These are phyloP conservation scores for Boletus reticulatus DNA, from an alignment of 768 basidiomycete genomes.

Conservation along the genomic window DNA sequence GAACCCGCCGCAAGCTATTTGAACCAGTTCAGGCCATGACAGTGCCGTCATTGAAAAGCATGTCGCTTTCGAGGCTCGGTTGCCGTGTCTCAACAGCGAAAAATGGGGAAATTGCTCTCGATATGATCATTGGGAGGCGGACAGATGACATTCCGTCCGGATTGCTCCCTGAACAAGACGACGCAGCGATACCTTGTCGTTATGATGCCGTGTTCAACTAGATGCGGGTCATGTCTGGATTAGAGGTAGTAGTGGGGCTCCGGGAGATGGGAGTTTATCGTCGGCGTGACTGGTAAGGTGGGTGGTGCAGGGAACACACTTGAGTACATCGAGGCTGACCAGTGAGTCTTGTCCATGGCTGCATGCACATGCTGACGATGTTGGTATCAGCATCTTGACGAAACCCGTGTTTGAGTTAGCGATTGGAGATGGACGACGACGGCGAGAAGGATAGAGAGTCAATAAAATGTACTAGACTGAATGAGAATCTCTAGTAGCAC, in stretches of 20 bases:
- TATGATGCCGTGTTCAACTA: constrained; percentile 67
- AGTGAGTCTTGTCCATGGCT: constrained; percentile 41
- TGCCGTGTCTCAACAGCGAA: constrained; percentile 79
- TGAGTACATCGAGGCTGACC: constrained; percentile 72
- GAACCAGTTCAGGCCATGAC: constrained; percentile 12
- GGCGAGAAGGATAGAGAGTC: neutral
- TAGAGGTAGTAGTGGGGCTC: constrained; percentile 63
- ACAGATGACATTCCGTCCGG: neutral
- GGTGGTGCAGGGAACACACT: constrained; percentile 48
- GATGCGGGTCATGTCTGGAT: constrained; percentile 79
- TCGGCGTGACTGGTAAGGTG: constrained; percentile 67
- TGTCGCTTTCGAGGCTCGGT: constrained; percentile 77
- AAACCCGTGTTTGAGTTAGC: constrained; percentile 70
- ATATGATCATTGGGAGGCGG: constrained; percentile 56
- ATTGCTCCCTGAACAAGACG: neutral
- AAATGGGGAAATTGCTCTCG: constrained; percentile 76
- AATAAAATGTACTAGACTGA: neutral
- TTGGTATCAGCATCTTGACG: constrained; percentile 58
- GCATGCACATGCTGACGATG: neutral
- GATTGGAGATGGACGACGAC: constrained; percentile 42
- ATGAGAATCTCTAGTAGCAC: neutral
- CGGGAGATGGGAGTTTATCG: constrained; percentile 77
- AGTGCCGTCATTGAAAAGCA: constrained; percentile 29
- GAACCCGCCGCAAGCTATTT: constrained; percentile 8
- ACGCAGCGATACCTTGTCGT: neutral